These are phyloP conservation scores for Leccinum solheimii DNA, from an alignment of 1,284 basidiomycete species.

Conservation along the genomic window DNA sequence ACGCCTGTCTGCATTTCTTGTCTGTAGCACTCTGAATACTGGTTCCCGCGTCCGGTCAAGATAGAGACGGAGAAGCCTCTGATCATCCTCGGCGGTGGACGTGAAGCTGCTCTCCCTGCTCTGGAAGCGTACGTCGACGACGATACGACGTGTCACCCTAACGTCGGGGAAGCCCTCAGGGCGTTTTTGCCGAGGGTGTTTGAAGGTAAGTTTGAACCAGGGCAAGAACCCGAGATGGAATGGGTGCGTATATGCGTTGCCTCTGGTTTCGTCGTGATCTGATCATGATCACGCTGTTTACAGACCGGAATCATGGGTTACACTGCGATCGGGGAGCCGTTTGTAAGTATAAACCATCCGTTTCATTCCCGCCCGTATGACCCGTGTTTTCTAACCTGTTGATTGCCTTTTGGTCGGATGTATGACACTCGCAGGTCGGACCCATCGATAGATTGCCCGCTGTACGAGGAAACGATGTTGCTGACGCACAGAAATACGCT, in stretches of 20 bases:
- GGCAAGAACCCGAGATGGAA: constrained; percentile 63
- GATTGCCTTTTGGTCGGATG: constrained; percentile 26
- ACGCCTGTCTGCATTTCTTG: neutral
- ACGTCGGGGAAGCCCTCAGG: constrained; percentile 51
- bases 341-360: constrained; percentile 50
- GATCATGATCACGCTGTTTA: neutral
- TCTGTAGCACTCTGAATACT: constrained; percentile 56
- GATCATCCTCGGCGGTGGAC: constrained; percentile 73
- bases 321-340: constrained; percentile 63
- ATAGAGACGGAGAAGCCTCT: constrained; percentile 45
- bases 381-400: neutral
- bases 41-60: constrained; percentile 70
- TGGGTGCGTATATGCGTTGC: constrained; percentile 52
- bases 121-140: constrained; percentile 61
- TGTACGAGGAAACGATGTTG: constrained; percentile 15
- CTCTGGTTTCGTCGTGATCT: neutral
- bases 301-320: constrained; percentile 85
- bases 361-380: neutral
- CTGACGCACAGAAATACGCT: constrained; percentile 26
- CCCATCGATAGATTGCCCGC: constrained; percentile 45
- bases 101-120: constrained; percentile 44
- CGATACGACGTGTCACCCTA: constrained; percentile 54
- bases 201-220: constrained; percentile 49
- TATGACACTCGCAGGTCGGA: constrained; percentile 53
- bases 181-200: constrained; percentile 62